These are phyloP conservation scores for Plantago elongata DNA, from an alignment of 257 asterid genomes.

Conservation along the genomic window DNA sequence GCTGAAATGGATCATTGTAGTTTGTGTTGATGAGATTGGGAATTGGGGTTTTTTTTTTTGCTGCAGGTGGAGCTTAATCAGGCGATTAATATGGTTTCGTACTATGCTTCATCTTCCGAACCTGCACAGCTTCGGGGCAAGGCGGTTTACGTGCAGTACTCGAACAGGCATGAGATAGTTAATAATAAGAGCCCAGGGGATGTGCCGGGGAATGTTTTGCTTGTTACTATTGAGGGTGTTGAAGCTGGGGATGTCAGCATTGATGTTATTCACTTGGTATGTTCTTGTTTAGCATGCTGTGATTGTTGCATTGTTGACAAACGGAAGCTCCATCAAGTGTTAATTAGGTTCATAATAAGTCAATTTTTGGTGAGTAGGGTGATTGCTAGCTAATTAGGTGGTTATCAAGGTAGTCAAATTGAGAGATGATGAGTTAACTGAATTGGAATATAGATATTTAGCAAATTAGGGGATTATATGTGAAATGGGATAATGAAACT, in stretches of 20 bases:
- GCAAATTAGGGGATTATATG: no score
- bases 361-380: no score
- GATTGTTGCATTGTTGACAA: neutral
- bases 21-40: slow-evolving; percentile 7
- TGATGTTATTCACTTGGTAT: slow-evolving; percentile 83
- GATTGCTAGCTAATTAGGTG: no score
- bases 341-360: no score
- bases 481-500: no score
- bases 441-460: no score
- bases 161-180: slow-evolving; percentile 82
- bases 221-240: slow-evolving; percentile 79
- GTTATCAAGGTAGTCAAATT: no score
- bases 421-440: no score
- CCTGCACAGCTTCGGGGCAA: slow-evolving; percentile 85
- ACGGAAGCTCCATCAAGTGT: neutral
- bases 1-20: neutral
- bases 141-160: slow-evolving; percentile 75
- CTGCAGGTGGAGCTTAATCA: slow-evolving; percentile 72
- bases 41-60: slow-evolving; percentile 12
- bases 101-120: slow-evolving; percentile 75
- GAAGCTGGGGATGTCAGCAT: slow-evolving; percentile 86
- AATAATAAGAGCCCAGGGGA: slow-evolving; percentile 80
- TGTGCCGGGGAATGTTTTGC: slow-evolving; percentile 78
- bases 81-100: slow-evolving; percentile 78
- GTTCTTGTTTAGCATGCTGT: neutral